phyloP scores from a whole-genome alignment of 2,329 filamentous ascomycete species.

The Aspergillus neotritici region DNA sequence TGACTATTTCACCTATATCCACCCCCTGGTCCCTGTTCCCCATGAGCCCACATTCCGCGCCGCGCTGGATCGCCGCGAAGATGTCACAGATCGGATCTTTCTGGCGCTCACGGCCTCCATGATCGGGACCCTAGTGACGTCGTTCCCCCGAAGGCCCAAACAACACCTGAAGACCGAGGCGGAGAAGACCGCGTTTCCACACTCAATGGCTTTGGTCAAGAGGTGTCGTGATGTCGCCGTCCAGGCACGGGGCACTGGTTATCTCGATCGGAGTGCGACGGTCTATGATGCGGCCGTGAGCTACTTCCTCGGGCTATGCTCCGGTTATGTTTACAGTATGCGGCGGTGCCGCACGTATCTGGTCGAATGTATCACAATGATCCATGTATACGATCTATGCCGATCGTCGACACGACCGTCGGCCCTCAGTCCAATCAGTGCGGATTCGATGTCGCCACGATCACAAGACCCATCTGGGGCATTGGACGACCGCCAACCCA shows the following conservation, averaged over 20 bases:
- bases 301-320: constrained; percentile 40
- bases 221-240: constrained; percentile 41
- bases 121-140: constrained; percentile 41
- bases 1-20: constrained; percentile 46
- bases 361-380: constrained; percentile 40
- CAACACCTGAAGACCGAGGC: constrained; percentile 36
- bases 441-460: constrained; percentile 18
- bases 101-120: constrained; percentile 42
- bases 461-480: constrained; percentile 18
- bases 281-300: constrained; percentile 43
- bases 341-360: constrained; percentile 38
- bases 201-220: constrained; percentile 40
- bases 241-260: constrained; percentile 41
- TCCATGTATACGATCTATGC: constrained; percentile 37
- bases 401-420: constrained; percentile 15
- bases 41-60: constrained; percentile 44
- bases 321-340: constrained; percentile 37
- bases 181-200: constrained; percentile 35
- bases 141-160: constrained; percentile 42
- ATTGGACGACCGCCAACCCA: constrained; percentile 17
- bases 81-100: constrained; percentile 38
- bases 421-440: constrained; percentile 18
- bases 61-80: constrained; percentile 40
- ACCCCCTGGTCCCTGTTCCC: constrained; percentile 42
- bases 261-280: constrained; percentile 38